phyloP scores from a whole-genome alignment of 106 monocot species.

The Apostasia shenzhenica region DNA sequence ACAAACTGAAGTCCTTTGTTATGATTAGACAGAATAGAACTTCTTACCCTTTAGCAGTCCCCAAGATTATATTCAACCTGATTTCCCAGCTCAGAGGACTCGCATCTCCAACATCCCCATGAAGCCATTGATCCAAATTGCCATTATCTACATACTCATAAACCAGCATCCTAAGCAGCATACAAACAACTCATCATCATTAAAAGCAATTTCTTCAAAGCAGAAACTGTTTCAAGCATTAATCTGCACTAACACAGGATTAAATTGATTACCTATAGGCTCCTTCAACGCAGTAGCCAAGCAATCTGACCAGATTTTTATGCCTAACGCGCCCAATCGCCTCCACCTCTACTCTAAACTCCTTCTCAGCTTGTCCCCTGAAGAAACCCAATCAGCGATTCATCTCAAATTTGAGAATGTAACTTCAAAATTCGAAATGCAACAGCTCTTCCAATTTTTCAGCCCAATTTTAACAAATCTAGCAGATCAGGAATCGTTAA shows the following conservation, averaged over 20 bases:
- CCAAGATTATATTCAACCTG: conserved; percentile 35
- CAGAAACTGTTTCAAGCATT: not conserved
- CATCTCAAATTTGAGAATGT: not conserved
- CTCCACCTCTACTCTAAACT: conserved; percentile 38
- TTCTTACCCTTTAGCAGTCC: conserved; percentile 29
- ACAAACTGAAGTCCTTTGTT: too few species aligned
- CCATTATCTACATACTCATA: conserved; percentile 45
- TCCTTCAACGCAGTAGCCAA: conserved; percentile 35
- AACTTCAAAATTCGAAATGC: not conserved
- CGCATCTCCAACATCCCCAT: conserved; percentile 27
- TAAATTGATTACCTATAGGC: conserved; percentile 15
- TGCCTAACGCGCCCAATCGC: conserved; percentile 37
- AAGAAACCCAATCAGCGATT: not conserved
- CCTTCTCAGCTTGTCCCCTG: conserved; percentile 36
- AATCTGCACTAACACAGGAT: not conserved
- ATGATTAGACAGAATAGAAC: not conserved
- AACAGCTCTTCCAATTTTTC: not conserved
- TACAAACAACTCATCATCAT: not conserved
- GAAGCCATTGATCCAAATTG: conserved; percentile 40
- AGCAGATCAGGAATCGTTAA: not conserved
- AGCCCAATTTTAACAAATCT: not conserved
- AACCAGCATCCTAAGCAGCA: conserved; percentile 33
- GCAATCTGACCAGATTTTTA: conserved; percentile 36
- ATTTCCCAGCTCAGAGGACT: conserved; percentile 33
- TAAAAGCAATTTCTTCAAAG: not conserved